These are phyloP conservation scores for Ascochyta lentis DNA, from an alignment of 2,329 filamentous ascomycete species.

Conservation along the genomic window DNA sequence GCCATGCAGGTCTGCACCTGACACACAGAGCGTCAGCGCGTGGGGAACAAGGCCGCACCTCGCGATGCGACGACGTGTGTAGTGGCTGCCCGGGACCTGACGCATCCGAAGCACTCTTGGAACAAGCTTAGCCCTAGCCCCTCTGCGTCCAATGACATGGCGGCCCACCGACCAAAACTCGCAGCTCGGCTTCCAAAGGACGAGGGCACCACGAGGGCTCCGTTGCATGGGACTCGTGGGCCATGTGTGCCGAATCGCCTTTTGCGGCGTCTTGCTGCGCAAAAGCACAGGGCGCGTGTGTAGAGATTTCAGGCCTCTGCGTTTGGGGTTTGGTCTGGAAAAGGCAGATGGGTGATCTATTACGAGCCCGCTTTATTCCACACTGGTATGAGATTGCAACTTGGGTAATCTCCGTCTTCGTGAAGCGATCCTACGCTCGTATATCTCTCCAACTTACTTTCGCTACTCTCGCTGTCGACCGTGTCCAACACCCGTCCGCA, in stretches of 20 bases:
- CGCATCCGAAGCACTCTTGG: conserved; percentile 42
- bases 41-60: not conserved
- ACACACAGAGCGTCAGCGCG: conserved; percentile 11
- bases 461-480: not conserved
- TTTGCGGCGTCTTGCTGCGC: conserved; percentile 12
- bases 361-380: conserved; percentile 10
- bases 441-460: not conserved
- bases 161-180: conserved; percentile 12
- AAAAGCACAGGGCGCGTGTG: conserved; percentile 8
- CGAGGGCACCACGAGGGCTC: conserved; percentile 8
- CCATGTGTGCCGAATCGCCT: conserved; percentile 7
- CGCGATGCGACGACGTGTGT: conserved; percentile 33
- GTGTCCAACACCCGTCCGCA: not conserved
- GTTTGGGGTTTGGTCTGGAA: conserved; percentile 11
- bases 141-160: conserved; percentile 26
- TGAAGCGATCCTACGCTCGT: not conserved
- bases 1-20: conserved; percentile 7
- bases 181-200: conserved; percentile 9
- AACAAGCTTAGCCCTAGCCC: conserved; percentile 41
- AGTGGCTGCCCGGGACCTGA: conserved; percentile 43
- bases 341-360: conserved; percentile 11
- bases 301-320: conserved; percentile 13
- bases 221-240: not conserved
- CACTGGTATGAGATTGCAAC: conserved; percentile 1
- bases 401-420: conserved; percentile 4